Percentiles rank a stretch among this genome's conserved stretches.
Conservation (phyloP, 805 yeast species). For the Candida ponderosae region DNA sequence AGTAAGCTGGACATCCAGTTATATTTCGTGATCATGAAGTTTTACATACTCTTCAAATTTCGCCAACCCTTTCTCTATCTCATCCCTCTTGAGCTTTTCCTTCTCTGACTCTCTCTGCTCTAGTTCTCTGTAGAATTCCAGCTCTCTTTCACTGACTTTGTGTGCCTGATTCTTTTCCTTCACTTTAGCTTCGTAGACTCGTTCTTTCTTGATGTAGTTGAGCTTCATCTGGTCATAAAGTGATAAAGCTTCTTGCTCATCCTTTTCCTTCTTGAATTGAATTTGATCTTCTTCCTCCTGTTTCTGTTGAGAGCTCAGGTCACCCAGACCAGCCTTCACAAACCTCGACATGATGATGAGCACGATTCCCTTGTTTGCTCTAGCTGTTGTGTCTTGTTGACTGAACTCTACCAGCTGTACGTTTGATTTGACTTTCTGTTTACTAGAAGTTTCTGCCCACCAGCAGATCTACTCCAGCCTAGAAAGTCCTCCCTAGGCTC, state of each 20-base stretch:
- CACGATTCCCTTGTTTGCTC: background rate
- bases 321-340: conserved; percentile 19
- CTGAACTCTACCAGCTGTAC: too few relatives aligned
- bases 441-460: too few relatives aligned
- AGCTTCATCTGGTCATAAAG: conserved; percentile 20
- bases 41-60: conserved; percentile 14
- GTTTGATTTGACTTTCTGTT: too few relatives aligned
- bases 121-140: conserved; percentile 10
- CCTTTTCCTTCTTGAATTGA: conserved; percentile 12
- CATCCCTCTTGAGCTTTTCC: conserved; percentile 10
- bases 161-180: conserved; percentile 13
- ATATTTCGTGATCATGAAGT: background rate
- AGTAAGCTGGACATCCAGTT: background rate
- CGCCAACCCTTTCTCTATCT: conserved; percentile 11
- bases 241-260: conserved; percentile 14
- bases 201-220: conserved; percentile 17
- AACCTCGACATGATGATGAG: conserved; percentile 22
- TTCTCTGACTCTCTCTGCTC: conserved; percentile 3
- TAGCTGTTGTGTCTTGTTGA: too few relatives aligned
- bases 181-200: conserved; percentile 15
- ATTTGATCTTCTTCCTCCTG: conserved; percentile 11
- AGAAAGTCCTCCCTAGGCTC: too few relatives aligned
- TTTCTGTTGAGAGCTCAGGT: conserved; percentile 10
- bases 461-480: too few relatives aligned
- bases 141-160: conserved; percentile 13